These are phyloP conservation scores for Coccomyxa subellipsoidea DNA, from an alignment of 163 green algal genomes.

Conservation along the genomic window DNA sequence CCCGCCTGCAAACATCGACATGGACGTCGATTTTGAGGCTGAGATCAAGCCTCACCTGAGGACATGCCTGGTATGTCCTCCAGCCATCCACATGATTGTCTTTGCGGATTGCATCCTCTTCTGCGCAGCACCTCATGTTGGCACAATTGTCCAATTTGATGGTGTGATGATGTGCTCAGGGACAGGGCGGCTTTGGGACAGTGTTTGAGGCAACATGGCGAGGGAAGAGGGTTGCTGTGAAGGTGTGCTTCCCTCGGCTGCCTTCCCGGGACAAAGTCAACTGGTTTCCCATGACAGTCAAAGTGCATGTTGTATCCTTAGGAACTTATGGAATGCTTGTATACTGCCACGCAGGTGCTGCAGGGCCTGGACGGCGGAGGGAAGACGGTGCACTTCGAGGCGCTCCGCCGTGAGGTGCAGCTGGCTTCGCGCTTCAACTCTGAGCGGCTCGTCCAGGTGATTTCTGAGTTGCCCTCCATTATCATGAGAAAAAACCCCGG, in stretches of 20 bases:
- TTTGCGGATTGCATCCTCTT: not conserved
- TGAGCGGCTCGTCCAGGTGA: slow-evolving; percentile 40
- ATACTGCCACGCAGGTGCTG: slow-evolving; percentile 18
- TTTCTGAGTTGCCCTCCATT: not conserved
- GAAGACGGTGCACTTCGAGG: slow-evolving; percentile 23
- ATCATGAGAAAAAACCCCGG: no score
- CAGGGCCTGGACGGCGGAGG: slow-evolving; percentile 28
- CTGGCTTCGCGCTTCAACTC: slow-evolving; percentile 47
- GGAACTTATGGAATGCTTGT: no score
- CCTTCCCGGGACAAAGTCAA: no score
- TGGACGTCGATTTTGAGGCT: slow-evolving; percentile 58
- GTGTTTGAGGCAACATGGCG: slow-evolving; percentile 64
- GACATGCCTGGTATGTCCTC: slow-evolving; percentile 29
- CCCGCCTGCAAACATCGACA: slow-evolving; percentile 30
- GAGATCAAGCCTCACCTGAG: slow-evolving; percentile 60
- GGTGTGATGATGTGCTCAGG: slow-evolving; percentile 29
- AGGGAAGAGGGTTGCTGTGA: slow-evolving; percentile 57
- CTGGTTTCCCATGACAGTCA: not conserved
- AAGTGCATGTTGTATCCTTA: no score
- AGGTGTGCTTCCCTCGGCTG: slow-evolving; percentile 43
- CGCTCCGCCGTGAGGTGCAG: slow-evolving; percentile 59
- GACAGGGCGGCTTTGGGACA: slow-evolving; percentile 62
- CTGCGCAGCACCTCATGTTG: no score
- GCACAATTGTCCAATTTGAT: no score
- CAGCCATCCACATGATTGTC: not conserved